phyloP scores from a whole-genome alignment of 805 yeast species.

The Millerozyma acaciae region DNA sequence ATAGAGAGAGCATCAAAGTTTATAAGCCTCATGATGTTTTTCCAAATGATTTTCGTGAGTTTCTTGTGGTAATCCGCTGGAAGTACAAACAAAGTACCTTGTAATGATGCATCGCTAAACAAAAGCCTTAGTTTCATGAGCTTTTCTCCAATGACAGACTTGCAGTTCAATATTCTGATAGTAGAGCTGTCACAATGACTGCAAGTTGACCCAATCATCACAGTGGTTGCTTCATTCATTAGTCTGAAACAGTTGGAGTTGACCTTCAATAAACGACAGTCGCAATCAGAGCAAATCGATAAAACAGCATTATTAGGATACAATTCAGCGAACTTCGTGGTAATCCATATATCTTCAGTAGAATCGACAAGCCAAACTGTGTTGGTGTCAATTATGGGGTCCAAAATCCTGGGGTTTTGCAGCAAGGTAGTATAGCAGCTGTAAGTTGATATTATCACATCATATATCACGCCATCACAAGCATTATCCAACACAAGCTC shows the following conservation, averaged over 20 bases:
- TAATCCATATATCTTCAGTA: slow-evolving; percentile 13
- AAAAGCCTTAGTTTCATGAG: not conserved
- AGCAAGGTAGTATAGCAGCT: slow-evolving; percentile 4
- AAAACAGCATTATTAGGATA: slow-evolving; percentile 10
- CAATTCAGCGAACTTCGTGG: slow-evolving; percentile 4
- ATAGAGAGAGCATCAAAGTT: slow-evolving; percentile 16
- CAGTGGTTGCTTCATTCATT: slow-evolving; percentile 1
- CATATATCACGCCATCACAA: slow-evolving; percentile 2
- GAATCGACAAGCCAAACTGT: slow-evolving; percentile 13
- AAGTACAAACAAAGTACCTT: slow-evolving; percentile 1
- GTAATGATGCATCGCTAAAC: not conserved
- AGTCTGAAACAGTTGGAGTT: slow-evolving; percentile 8
- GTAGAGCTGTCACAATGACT: not conserved
- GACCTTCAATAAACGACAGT: slow-evolving; percentile 10
- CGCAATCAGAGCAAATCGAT: slow-evolving; percentile 12
- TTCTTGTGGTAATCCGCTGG: slow-evolving; percentile 3
- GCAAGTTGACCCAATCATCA: slow-evolving; percentile 3
- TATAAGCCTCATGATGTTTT: slow-evolving; percentile 8
- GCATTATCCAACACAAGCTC: not conserved
- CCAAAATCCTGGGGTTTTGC: slow-evolving; percentile 2
- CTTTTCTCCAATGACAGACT: not conserved
- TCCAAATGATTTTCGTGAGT: slow-evolving; percentile 9
- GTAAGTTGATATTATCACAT: slow-evolving; percentile 10
- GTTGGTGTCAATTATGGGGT: slow-evolving; percentile 3
- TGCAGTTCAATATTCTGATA: not conserved